Evolutionary conservation across 306 rosid species (phyloP), one percentile per base, ranked within the genome.

Genomic region (Prosopis cineraria): DNA sequence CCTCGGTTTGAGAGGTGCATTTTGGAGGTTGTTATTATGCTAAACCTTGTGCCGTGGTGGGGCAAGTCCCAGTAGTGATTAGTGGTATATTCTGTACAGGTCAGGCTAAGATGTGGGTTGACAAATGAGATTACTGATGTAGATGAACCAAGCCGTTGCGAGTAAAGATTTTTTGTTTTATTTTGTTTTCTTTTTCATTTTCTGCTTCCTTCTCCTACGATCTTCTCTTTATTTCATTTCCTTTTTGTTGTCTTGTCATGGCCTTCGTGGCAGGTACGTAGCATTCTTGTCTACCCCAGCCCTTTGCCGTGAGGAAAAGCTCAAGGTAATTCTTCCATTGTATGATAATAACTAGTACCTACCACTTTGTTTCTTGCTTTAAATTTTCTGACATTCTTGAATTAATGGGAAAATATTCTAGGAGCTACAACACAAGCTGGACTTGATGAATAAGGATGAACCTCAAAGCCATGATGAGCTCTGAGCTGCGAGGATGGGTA

Each of bases 91-190:
- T 85, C 73, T 78, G 37, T 76, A 69, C 96, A 96, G 99, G 94
- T 91, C 79, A 93, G 58, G 83, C 88, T 96, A 79, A 91, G 74
- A 84, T 96, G 99, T 33, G 99, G 99, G 76, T 70, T 96, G 92
- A 87, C 84, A 69, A 84, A 91, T 75, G 99, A 89, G 87, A 80
- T 96, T 65, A 75, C 97, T 39, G 98, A 96, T 68, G 96, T 96
- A 70, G 99, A 91, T 77, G 97, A 96, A 84, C 99, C 99, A 64
- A 96, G 98, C 74, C 97, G 98, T 7, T 96, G 99, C 99, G 99
- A 96, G 99, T 96, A 87, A 69, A 95, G 76, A 27, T 24, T 64
- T 52, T 22, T 52, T 50, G 17, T 56, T 55, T 24, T 24, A 3
- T 24, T 53, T 53, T 48, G 8, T 40, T 40, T 40, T 6, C 3